Evolutionary conservation across 352 stramenopile genomes (phyloP), one percentile per base, ranked within the genome.

Genomic region (Pythium apleroticum): DNA sequence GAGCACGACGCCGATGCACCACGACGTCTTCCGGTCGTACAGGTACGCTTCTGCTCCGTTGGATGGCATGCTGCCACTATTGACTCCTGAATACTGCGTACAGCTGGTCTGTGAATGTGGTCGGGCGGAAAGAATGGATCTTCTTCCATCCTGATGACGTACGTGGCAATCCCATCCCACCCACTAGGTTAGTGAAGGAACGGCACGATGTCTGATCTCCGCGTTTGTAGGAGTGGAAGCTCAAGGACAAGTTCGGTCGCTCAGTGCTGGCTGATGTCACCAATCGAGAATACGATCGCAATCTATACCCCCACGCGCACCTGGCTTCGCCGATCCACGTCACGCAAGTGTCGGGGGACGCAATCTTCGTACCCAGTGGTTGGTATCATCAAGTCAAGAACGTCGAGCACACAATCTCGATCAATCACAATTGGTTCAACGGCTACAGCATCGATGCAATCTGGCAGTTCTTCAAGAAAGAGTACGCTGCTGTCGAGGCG

Each of bases 351-450:
- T 68, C 71, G 1, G 81, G 80, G 3, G 84, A 94, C 30, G 88
- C 85, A 1, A 97, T 99, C 50, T 99, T 99, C 75, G 96, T 99
- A n/a, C 97, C 97, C 1, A 96, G 86, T 25, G 92, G 87, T 11
- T 99, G 96, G 95, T 97, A 97, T 62, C 97, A 99, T 65, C 78
- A 97, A 64, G 97, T 99, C 9, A 76, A 80, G 25, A 99, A 99
- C 70, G 43, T 97, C 14, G 77, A 92, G 33, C 81, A 96, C 69
- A 98, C 94, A 19, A 86, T 99, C 49, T 98, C 93, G 1, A 97
- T 99, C 71, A 99, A 99, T 82, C 95, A 98, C 72, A 99, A 99
- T 75, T 99, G 96, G 96, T 97, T 98, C 65, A 98, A 97, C 55
- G 86, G 81, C 41, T 95, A 85, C 69, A 93, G 85, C 41, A 52